These are phyloP conservation scores for Sugiyamaella pinicola DNA, from an alignment of 1,139 yeast species.

Conservation along the genomic window DNA sequence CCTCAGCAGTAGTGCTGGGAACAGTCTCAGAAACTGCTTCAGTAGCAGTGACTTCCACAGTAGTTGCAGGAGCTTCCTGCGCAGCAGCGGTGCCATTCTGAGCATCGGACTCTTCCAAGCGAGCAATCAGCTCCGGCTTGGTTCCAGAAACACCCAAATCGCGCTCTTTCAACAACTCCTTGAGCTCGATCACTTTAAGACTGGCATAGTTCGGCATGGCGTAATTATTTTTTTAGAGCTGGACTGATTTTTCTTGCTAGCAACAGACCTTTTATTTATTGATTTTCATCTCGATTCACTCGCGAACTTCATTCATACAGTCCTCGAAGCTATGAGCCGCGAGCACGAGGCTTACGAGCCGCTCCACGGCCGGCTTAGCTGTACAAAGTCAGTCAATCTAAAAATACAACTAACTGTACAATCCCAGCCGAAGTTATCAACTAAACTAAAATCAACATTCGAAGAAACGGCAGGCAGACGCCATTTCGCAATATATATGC, in stretches of 20 bases:
- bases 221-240: not conserved
- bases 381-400: no score
- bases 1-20: slow-evolving; percentile 5
- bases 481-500: no score
- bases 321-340: no score
- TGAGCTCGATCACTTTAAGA: slow-evolving; percentile 82
- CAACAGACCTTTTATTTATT: no score
- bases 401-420: no score
- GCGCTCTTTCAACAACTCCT: slow-evolving; percentile 68
- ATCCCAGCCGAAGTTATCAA: no score
- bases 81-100: slow-evolving; percentile 9
- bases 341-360: no score
- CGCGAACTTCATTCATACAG: no score
- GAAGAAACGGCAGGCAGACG: no score
- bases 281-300: no score
- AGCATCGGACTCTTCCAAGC: slow-evolving; percentile 50
- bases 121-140: slow-evolving; percentile 76
- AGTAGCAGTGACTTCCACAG: slow-evolving; percentile 27
- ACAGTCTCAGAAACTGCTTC: slow-evolving; percentile 18
- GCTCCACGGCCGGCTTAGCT: no score
- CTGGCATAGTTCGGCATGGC: slow-evolving; percentile 62
- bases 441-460: no score
- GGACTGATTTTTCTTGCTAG: not conserved
- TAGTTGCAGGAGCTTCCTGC: not conserved
- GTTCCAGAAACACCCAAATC: slow-evolving; percentile 77